A percentile compares a stretch with the other conserved stretches of the same genome.
These are phyloP conservation scores for Annona squamosa DNA, from an alignment of 164 flowering plant species.

Conservation along the genomic window DNA sequence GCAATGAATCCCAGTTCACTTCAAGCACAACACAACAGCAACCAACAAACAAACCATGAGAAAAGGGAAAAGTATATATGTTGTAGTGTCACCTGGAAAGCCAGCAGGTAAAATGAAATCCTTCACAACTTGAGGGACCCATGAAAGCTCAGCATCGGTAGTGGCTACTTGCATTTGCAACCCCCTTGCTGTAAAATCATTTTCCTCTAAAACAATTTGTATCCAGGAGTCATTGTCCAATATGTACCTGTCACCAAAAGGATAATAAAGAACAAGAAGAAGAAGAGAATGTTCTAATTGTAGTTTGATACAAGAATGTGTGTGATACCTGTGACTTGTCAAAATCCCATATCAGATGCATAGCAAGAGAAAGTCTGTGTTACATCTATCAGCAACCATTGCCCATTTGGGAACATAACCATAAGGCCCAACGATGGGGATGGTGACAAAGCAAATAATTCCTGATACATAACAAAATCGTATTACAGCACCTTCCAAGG, in stretches of 20 bases:
- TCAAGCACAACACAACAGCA: background rate
- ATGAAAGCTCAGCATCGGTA: slow-evolving; percentile 24
- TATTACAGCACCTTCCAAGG: too few species aligned
- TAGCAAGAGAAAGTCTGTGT: too few species aligned
- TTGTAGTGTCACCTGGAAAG: slow-evolving; percentile 53
- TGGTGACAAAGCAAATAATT: background rate
- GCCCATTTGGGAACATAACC: background rate
- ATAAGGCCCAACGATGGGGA: background rate
- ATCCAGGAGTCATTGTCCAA: slow-evolving; percentile 32
- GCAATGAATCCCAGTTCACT: too few species aligned
- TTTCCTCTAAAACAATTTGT: slow-evolving; percentile 36
- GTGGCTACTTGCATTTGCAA: slow-evolving; percentile 8
- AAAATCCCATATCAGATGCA: too few species aligned
- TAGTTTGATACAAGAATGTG: background rate
- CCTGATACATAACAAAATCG: too few species aligned
- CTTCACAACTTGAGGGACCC: slow-evolving; percentile 57
- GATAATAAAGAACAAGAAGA: slow-evolving; percentile 1
- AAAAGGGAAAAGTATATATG: background rate
- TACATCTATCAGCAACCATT: too few species aligned
- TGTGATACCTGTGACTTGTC: background rate
- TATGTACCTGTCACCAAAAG: slow-evolving; percentile 36
- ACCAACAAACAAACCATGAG: background rate
- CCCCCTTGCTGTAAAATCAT: slow-evolving; percentile 12
- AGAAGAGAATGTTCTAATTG: background rate
- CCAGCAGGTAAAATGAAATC: slow-evolving; percentile 81